These are phyloP conservation scores for Phytophthora rubi DNA, from an alignment of 352 stramenopile genomes.

Conservation along the genomic window DNA sequence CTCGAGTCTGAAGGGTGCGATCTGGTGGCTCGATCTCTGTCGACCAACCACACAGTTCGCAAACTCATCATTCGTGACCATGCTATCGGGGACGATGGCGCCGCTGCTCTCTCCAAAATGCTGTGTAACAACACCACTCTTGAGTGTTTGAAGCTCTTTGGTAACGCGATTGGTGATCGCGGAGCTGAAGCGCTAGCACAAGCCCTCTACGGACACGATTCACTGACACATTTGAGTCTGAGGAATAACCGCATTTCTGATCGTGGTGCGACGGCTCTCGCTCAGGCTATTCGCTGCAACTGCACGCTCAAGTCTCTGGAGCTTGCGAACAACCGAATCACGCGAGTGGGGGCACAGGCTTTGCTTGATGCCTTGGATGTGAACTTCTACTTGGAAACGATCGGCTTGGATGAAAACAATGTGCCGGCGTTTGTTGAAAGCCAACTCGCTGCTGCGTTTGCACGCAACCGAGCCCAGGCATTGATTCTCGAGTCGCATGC, in stretches of 20 bases:
- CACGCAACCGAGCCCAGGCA: constrained; percentile 59
- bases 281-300: constrained; percentile 70
- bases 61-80: constrained; percentile 76
- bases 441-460: constrained; percentile 56
- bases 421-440: constrained; percentile 49
- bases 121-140: constrained; percentile 73
- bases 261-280: constrained; percentile 50
- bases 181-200: constrained; percentile 66
- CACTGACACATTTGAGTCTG: constrained; percentile 60
- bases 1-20: constrained; percentile 58
- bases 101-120: constrained; percentile 71
- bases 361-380: constrained; percentile 70
- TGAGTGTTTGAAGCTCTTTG: constrained; percentile 69
- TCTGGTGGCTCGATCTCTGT: constrained; percentile 72
- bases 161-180: constrained; percentile 73
- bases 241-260: constrained; percentile 74
- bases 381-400: constrained; percentile 66
- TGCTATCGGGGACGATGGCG: constrained; percentile 68
- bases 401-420: constrained; percentile 66
- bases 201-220: constrained; percentile 76
- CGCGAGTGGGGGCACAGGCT: constrained; percentile 45
- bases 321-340: constrained; percentile 68
- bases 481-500: constrained; percentile 48
- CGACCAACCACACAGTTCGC: constrained; percentile 63
- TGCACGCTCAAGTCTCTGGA: constrained; percentile 65